Conservation (phyloP, 331 rosid genomes). For the Quercus lobata region DNA sequence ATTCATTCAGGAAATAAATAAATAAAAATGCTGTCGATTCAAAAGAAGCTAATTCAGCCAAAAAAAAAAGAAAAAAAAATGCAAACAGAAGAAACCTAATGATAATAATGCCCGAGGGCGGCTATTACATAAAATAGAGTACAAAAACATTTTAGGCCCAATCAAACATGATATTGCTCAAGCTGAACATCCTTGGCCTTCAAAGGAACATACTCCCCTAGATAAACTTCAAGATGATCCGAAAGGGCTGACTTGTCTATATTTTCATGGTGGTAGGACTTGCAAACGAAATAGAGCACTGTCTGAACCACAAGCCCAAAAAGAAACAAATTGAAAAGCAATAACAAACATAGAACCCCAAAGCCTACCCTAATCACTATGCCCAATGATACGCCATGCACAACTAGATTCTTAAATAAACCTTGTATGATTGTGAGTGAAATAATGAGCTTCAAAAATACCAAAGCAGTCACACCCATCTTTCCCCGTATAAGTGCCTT, state of each 20-base stretch:
- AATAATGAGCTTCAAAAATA: conserved; percentile 23
- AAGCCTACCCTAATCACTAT: conserved; percentile 20
- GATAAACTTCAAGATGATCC: conserved; percentile 66
- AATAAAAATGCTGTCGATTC: too few species aligned
- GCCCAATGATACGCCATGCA: conserved; percentile 30
- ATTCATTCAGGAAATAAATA: neutral
- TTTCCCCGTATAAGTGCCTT: conserved; percentile 58
- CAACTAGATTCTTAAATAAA: conserved; percentile 45
- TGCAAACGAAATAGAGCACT: conserved; percentile 79
- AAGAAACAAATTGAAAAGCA: conserved; percentile 38
- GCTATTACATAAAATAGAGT: neutral
- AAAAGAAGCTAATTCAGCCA: too few species aligned
- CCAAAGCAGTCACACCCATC: conserved; percentile 28
- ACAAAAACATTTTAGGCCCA: neutral
- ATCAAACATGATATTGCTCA: conserved; percentile 53
- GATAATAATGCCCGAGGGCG: too few species aligned
- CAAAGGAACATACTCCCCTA: conserved; percentile 69
- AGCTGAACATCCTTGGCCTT: conserved; percentile 70
- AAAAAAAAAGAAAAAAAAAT: too few species aligned
- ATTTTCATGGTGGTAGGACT: conserved; percentile 80
- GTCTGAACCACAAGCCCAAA: conserved; percentile 60
- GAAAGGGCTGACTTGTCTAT: conserved; percentile 79
- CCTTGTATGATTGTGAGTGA: conserved; percentile 6
- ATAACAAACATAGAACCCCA: conserved; percentile 40
- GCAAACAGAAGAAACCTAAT: too few species aligned